These are phyloP conservation scores for Allium cepa DNA, from an alignment of 106 monocot species.

Conservation along the genomic window DNA sequence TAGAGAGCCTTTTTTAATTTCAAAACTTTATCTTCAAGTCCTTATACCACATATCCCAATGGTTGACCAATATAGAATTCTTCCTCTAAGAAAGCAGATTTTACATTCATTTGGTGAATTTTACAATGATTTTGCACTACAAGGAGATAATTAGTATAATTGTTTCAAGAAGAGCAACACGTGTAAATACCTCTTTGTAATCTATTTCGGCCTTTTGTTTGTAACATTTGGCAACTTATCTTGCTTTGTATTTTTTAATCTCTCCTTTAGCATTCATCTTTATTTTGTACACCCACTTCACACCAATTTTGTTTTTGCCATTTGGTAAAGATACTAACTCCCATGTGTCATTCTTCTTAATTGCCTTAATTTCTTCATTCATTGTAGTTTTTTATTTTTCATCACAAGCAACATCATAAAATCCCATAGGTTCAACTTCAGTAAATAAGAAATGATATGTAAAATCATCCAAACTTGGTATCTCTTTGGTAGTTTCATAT, in stretches of 20 bases:
- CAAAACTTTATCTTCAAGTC: neutral
- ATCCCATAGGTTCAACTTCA: neutral
- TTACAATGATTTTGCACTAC: neutral
- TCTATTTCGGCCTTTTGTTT: neutral
- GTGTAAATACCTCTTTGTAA: conserved; percentile 1
- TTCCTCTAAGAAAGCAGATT: too few species aligned
- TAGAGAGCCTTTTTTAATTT: neutral
- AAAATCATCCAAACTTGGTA: neutral
- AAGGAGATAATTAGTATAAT: neutral
- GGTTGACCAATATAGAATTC: neutral
- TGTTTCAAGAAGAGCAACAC: neutral
- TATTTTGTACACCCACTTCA: neutral
- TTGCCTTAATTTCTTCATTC: neutral
- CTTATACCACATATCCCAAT: neutral
- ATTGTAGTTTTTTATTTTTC: neutral
- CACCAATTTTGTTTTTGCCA: neutral
- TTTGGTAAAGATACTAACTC: neutral
- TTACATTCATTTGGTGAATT: neutral
- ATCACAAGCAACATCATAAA: neutral
- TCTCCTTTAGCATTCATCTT: neutral
- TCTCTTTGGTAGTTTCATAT: neutral
- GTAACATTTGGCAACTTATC: neutral
- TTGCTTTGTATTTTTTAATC: neutral
- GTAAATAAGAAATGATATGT: neutral
- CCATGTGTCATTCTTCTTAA: conserved; percentile 4